A percentile compares a stretch with the other conserved stretches of the same genome.
Evolutionary conservation across 306 rosid genomes (phyloP).

Genomic region (Rubus idaeus): DNA sequence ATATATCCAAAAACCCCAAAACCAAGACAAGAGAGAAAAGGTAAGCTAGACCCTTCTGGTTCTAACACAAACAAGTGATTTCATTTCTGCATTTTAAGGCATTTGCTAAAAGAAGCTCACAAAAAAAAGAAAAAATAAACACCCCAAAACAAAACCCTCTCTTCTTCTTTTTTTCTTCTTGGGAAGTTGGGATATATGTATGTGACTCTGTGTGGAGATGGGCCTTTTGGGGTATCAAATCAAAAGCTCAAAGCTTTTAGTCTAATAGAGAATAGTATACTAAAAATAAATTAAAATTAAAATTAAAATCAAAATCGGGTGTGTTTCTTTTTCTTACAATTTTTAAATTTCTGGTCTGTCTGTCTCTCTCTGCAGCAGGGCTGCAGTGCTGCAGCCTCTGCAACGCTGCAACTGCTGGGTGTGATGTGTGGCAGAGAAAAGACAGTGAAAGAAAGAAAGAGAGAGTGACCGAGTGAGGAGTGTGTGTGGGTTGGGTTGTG

Average conservation of each 20-base stretch:
- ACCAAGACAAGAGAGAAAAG: not conserved
- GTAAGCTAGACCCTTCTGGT: not conserved
- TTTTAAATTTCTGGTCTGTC: not conserved
- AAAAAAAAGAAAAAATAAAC: slow-evolving; percentile 33
- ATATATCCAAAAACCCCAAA: slow-evolving; percentile 22
- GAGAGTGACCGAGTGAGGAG: slow-evolving; percentile 34
- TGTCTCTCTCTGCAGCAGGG: slow-evolving; percentile 42
- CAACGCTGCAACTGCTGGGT: slow-evolving; percentile 75
- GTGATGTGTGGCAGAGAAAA: slow-evolving; percentile 88
- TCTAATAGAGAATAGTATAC: slow-evolving; percentile 9
- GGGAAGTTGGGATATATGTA: slow-evolving; percentile 18
- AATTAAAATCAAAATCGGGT: not conserved
- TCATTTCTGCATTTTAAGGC: slow-evolving; percentile 33
- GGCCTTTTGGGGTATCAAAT: slow-evolving; percentile 55
- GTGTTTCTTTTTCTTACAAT: not conserved
- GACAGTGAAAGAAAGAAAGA: slow-evolving; percentile 29
- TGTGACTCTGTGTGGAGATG: not conserved
- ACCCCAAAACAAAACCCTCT: slow-evolving; percentile 12
- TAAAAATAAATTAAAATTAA: not conserved
- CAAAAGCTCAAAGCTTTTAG: slow-evolving; percentile 38
- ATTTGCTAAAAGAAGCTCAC: slow-evolving; percentile 61
- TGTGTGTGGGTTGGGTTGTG: slow-evolving; percentile 8
- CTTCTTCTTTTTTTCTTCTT: slow-evolving; percentile 31
- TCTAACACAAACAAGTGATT: not conserved
- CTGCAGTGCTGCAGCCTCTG: slow-evolving; percentile 66